Evolutionary conservation across 2,329 filamentous ascomycete genomes (phyloP), one percentile per base, ranked within the genome.

Genomic region (Neophaeococcomyces mojaviensis): DNA sequence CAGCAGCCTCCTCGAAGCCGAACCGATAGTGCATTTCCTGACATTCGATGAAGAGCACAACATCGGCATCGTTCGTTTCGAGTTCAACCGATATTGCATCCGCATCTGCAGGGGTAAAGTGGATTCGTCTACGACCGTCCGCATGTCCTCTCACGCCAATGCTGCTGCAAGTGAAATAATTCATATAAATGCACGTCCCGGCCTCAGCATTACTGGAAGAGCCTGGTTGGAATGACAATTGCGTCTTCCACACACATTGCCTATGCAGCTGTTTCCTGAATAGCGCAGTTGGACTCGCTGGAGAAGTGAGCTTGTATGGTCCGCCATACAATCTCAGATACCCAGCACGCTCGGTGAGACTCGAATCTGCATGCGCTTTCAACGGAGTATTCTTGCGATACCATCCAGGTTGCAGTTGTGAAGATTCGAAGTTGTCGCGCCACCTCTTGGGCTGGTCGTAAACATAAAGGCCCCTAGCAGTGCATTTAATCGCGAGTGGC

Each of bases 171-270:
- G 68, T 70, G 49, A 66, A 67, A 34, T 74, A 69, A 37, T 70
- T 77, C 71, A 73, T 77, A 68, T 72, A 79, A 0, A 78, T 56
- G 0, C 72, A 71, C 0, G 71, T 61, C 0, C 77, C 76, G 0
- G 76, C 75, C 60, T 79, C 76, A 20, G n/a, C 18, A 2, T 69
- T 69, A 1, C 67, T 61, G 3, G 56, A 35, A 3, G 63, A 62
- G 0, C 58, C 61, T 0, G 74, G 73, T 0, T 60, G 53, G 49
- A 79, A 80, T 0, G 66, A 61, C 10, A 79, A 55, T 2, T 59
- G 64, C 0, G 66, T 68, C 19, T 64, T 58, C 56, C 73, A 78
- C 0, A 50, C 61, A 35, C 70, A 69, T 15, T 54, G 55, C 8
- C 65, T 69, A 0, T 68, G 64, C 0, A 63, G 67, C 55, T 80